phyloP scores from a whole-genome alignment of 2,329 filamentous ascomycete genomes.

The Fusarium circinatum region DNA sequence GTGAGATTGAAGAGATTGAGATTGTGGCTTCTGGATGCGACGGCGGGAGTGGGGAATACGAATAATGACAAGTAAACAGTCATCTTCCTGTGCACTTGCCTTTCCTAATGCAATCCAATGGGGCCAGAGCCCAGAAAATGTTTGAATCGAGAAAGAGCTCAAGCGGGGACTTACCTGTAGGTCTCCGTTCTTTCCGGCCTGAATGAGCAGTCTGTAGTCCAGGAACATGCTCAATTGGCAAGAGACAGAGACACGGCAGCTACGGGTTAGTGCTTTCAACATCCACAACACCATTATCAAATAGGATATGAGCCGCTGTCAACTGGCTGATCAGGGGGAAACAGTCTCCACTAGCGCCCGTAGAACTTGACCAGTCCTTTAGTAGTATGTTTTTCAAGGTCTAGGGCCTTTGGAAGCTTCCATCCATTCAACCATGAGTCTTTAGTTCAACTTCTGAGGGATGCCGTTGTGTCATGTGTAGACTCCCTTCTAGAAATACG shows the following conservation, averaged over 20 bases:
- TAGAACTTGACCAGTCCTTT: constrained; percentile 1
- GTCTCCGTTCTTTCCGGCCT: constrained; percentile 13
- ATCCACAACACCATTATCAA: constrained; percentile 4
- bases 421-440: background rate
- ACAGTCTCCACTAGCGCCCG: background rate
- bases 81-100: constrained; percentile 10
- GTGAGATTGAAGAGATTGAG: constrained; percentile 21
- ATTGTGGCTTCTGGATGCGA: constrained; percentile 11
- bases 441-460: background rate
- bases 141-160: constrained; percentile 6
- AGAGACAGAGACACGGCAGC: constrained; percentile 6
- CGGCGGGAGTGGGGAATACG: constrained; percentile 7
- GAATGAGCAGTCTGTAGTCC: background rate
- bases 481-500: constrained; percentile 14
- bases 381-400: constrained; percentile 1
- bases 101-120: background rate
- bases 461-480: background rate
- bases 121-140: background rate
- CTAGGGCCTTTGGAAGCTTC: background rate
- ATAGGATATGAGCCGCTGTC: constrained; percentile 28
- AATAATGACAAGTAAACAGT: constrained; percentile 25
- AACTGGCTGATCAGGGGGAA: constrained; percentile 22
- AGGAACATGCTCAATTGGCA: constrained; percentile 19
- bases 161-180: background rate
- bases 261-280: constrained; percentile 11